Evolutionary conservation across 805 yeast genomes (phyloP), one percentile per base, ranked within the genome.

Genomic region (Sugiyamaella smithiae): DNA sequence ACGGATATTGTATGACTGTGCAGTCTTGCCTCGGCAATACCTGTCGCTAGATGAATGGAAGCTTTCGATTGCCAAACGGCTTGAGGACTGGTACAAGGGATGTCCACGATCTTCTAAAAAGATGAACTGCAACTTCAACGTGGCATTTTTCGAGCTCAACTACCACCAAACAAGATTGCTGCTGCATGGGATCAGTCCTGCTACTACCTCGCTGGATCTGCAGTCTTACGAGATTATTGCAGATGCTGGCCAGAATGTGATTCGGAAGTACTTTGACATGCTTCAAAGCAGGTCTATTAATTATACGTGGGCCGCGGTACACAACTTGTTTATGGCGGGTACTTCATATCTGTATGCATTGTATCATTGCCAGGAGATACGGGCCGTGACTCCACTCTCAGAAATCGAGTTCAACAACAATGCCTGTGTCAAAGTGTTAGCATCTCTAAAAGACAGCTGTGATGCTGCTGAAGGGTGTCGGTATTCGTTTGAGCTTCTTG

Each of bases 301-400:
- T 64, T 89, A 86, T 65, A 87, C 96, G 0, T 89, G 97, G 97
- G 90, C 89, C 1, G 93, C 95, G 0, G 90, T 88, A 2, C 95
- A 88, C 64, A 88, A 88, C 62, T 70, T 88, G 46, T 88, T 88
- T 62, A 84, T 86, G 85, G 90, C 96, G 0, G 95, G 95, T 0
- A 84, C 91, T 23, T 84, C 96, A 1, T 88, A 81, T 57, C 69
- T 89, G 38, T 88, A 85, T 62, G 77, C 89, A 0, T 72, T 88
- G 11, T 88, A 85, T 63, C 84, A 84, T 62, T 78, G 86, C 31
- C 72, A 72, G n/a, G 75, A 73, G 41, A 78, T 76, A 1, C 64
- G 84, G 19, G 61, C 66, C 4, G 67, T 67, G 4, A 73, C 80
- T 16, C 63, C 75, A 1, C 55, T 79, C 17, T 70, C 72, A 19